These are phyloP conservation scores for Chenopodium quinoa DNA, from an alignment of 148 eudicot species.

Conservation along the genomic window DNA sequence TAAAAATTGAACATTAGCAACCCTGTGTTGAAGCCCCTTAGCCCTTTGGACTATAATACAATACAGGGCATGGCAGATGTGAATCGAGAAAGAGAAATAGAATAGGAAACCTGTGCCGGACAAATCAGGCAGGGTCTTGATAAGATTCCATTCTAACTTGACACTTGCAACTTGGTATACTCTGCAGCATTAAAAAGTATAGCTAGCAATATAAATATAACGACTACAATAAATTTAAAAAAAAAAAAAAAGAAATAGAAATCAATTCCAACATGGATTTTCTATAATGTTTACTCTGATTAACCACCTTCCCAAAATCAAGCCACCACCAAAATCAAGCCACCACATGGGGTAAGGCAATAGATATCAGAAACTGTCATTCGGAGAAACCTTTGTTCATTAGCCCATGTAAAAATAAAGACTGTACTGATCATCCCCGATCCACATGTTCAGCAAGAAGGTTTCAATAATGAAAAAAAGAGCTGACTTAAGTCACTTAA, in stretches of 20 bases:
- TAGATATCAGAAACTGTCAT: too few species aligned
- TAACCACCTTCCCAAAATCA: too few species aligned
- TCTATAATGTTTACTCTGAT: too few species aligned
- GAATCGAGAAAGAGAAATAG: neutral
- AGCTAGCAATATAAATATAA: neutral
- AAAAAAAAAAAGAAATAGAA: too few species aligned
- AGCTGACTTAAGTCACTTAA: neutral
- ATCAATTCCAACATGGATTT: neutral
- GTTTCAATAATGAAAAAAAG: neutral
- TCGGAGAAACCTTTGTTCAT: too few species aligned
- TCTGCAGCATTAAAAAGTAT: conserved; percentile 39
- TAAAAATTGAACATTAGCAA: neutral
- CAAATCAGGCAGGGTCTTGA: conserved; percentile 83
- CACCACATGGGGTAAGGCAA: too few species aligned
- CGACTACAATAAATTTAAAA: neutral
- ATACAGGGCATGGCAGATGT: too few species aligned
- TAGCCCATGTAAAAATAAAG: too few species aligned
- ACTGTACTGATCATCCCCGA: neutral
- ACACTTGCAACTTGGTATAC: conserved; percentile 94
- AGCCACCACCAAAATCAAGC: too few species aligned
- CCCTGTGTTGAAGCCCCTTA: too few species aligned
- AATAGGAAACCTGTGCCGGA: conserved; percentile 79
- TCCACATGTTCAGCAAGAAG: neutral
- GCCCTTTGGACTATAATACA: too few species aligned
- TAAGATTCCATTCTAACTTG: conserved; percentile 86